Evolutionary conservation across 2,329 filamentous ascomycete species (phyloP), one percentile per base, ranked within the genome.

Genomic region (Botrytis porri): DNA sequence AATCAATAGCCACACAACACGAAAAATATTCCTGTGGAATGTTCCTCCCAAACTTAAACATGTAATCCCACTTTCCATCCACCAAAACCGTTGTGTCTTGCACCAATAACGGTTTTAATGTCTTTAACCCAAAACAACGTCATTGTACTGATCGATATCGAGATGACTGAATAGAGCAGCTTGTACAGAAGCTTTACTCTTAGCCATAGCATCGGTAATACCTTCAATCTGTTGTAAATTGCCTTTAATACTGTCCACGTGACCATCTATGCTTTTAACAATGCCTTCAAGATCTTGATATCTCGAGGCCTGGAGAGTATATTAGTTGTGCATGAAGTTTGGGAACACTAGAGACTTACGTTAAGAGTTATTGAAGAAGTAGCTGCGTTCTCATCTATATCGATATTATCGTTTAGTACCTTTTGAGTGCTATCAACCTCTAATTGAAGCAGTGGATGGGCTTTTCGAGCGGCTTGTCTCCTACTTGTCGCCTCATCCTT

Each of bases 401-500:
- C 76, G 65, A 77, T 72, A 62, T 76, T 66, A 57, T 77, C 74
- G 20, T 77, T 74, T 41, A 76, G 35, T 25, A 60, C 63, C 29
- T 76, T 77, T 37, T 67, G 35, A 20, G 54, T 71, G 16, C 25
- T 65, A 10, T 69, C 64, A 59, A 71, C 62, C 64, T 76, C 74
- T 10, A 70, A 71, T 65, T 78, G 78, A 41, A 81, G 77, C n/a
- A 80, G 69, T 25, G 76, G 66, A 75, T 82, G 79, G 48, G 81
- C 48, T 62, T 80, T 82, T 54, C 77, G 77, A 22, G 74, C 76
- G 62, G 76, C 81, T 57, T 88, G 84, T 74, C 85, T 85, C 81
- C 87, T 85, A 75, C 85, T 83, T 60, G 83, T 81, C 39, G 84
- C 84, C 80, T 89, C 88, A 3, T 85, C 84, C 74, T 85, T 85